Percentiles rank a stretch among this genome's conserved stretches.
Evolutionary conservation across 31 red algal genomes (phyloP).

Genomic region (Endocladia muricata): DNA sequence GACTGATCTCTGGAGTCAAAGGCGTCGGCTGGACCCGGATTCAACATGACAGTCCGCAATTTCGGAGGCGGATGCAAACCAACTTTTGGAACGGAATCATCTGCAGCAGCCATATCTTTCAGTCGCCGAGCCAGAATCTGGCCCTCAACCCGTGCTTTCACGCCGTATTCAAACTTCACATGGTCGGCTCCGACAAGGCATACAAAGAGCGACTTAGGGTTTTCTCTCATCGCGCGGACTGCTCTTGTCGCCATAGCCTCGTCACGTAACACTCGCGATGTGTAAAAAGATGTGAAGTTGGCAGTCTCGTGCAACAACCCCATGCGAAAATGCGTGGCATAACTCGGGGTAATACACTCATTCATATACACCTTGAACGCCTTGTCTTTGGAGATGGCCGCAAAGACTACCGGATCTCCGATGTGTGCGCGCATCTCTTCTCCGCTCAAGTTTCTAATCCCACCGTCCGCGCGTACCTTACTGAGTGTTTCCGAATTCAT

Average conservation of each 20-base stretch:
- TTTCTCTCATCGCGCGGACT: constrained; percentile 5
- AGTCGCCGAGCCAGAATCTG: constrained; percentile 10
- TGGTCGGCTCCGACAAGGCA: constrained; percentile 58
- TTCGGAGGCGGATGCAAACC: not conserved
- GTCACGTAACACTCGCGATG: constrained; percentile 55
- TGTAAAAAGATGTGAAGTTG: constrained; percentile 56
- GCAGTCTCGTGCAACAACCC: constrained; percentile 23
- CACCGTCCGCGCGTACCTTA: constrained; percentile 17
- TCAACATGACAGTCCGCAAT: constrained; percentile 49
- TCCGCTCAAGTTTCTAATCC: constrained; percentile 8
- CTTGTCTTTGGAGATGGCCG: constrained; percentile 20
- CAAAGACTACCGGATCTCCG: constrained; percentile 32
- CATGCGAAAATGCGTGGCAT: constrained; percentile 42
- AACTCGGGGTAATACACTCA: constrained; percentile 56
- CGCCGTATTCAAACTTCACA: constrained; percentile 71
- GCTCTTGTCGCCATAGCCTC: constrained; percentile 52
- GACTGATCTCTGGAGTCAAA: constrained; percentile 33
- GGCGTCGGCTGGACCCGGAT: constrained; percentile 54
- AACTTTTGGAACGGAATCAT: not conserved
- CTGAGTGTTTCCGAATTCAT: constrained; percentile 25
- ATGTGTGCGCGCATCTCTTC: constrained; percentile 34
- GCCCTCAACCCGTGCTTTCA: constrained; percentile 12
- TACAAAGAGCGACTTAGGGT: constrained; percentile 21
- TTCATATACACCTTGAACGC: constrained; percentile 51
- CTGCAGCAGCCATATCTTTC: not conserved